These are phyloP conservation scores for Cyclotella distinguenda DNA, from an alignment of 108 stramenopile genomes.

Conservation along the genomic window DNA sequence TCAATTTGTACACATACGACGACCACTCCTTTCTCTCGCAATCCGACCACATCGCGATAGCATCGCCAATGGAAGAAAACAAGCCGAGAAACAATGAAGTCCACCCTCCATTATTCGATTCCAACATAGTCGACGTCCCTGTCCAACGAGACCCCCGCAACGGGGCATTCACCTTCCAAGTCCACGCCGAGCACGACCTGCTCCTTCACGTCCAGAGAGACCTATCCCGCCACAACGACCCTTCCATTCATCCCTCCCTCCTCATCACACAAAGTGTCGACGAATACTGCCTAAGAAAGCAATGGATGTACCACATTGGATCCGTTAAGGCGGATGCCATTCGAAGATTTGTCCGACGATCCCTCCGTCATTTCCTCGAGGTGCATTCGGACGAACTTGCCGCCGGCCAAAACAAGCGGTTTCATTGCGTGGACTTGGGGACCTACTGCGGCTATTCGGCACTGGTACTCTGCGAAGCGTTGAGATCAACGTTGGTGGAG, in stretches of 20 bases:
- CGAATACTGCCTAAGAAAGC: constrained; percentile 66
- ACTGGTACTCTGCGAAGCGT: constrained; percentile 48
- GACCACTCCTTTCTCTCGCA: not conserved
- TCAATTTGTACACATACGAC: constrained; percentile 10
- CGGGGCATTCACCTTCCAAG: constrained; percentile 49
- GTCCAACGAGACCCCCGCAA: constrained; percentile 39
- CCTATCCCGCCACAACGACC: constrained; percentile 24
- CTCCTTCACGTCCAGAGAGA: constrained; percentile 57
- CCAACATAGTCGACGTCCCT: not conserved
- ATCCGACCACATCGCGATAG: not conserved
- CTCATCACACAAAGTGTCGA: constrained; percentile 63
- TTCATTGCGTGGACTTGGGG: constrained; percentile 72
- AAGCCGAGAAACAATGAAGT: not conserved
- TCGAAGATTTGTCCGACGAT: constrained; percentile 30
- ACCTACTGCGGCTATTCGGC: constrained; percentile 89
- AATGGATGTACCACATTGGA: constrained; percentile 95
- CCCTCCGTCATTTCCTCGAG: constrained; percentile 4
- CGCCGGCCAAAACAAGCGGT: constrained; percentile 9
- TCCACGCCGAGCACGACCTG: constrained; percentile 48
- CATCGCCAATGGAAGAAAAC: not conserved
- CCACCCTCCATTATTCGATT: not conserved
- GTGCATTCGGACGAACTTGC: constrained; percentile 2
- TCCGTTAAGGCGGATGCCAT: constrained; percentile 66
- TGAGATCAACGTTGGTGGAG: constrained; percentile 11
- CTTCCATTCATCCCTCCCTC: constrained; percentile 3